These are phyloP conservation scores for Suhomyces tanzawaensis DNA, from an alignment of 805 yeast species.

Conservation along the genomic window DNA sequence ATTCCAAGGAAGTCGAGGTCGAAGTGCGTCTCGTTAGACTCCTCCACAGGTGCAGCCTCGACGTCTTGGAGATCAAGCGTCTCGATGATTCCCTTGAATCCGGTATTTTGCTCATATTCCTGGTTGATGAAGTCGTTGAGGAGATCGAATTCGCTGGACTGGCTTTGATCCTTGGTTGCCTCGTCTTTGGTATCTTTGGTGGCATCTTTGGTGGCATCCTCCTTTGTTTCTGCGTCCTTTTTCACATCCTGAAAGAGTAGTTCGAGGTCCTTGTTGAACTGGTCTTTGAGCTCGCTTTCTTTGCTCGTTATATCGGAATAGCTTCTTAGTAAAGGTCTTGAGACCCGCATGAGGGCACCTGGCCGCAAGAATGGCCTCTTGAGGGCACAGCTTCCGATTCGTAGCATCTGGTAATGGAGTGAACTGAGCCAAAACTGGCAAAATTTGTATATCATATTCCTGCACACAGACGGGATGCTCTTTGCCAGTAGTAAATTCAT, in stretches of 20 bases:
- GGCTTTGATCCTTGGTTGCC: neutral
- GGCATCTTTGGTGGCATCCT: neutral
- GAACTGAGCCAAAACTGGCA: too few species aligned
- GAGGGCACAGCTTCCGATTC: too few species aligned
- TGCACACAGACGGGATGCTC: too few species aligned
- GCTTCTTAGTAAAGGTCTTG: too few species aligned
- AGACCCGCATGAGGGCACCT: too few species aligned
- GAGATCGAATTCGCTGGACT: conserved; percentile 9
- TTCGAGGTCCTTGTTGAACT: neutral
- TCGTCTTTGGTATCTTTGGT: neutral
- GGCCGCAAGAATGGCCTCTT: too few species aligned
- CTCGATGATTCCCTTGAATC: conserved; percentile 4
- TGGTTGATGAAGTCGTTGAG: conserved; percentile 12
- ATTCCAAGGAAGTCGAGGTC: conserved; percentile 12
- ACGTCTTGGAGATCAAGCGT: conserved; percentile 11
- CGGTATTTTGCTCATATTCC: conserved; percentile 6
- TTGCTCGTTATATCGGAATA: neutral
- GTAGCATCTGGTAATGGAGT: too few species aligned
- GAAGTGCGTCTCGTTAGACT: conserved; percentile 14
- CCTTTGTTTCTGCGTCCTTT: too few species aligned
- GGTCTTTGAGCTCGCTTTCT: neutral
- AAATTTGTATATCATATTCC: too few species aligned
- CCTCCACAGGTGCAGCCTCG: conserved; percentile 9
- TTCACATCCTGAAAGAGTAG: neutral
- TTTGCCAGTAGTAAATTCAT: too few species aligned